A percentile compares a stretch with the other conserved stretches of the same genome.
Conservation (phyloP, 2,329 filamentous ascomycete species). For the Bipolaris victoriae region DNA sequence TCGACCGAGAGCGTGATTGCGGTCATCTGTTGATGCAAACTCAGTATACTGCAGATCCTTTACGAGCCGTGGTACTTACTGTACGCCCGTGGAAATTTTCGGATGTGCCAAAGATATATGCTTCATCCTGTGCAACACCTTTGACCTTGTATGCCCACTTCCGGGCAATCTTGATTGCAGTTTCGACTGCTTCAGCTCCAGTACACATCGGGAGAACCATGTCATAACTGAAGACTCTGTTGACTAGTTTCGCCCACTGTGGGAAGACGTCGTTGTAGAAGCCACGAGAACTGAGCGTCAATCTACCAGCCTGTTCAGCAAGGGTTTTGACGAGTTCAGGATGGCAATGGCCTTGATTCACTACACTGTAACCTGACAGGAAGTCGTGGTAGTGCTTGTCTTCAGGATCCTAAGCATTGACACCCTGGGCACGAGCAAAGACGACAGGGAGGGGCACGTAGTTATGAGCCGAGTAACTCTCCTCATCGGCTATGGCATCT, state of each 20-base stretch:
- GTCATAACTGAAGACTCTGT: conserved; percentile 87
- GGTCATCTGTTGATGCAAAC: conserved; percentile 67
- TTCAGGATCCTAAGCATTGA: conserved; percentile 94
- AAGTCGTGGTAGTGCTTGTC: conserved; percentile 92
- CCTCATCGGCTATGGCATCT: too few relatives aligned
- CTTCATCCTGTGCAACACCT: conserved; percentile 82
- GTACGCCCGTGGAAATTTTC: conserved; percentile 98
- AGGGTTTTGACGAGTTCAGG: conserved; percentile 92
- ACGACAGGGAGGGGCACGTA: too few relatives aligned
- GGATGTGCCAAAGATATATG: conserved; percentile 79
- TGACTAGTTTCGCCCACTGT: conserved; percentile 90
- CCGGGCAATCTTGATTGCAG: conserved; percentile 90
- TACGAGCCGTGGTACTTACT: conserved; percentile 59
- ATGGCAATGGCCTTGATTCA: conserved; percentile 98
- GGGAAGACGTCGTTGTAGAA: conserved; percentile 99
- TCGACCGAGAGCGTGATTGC: conserved; percentile 97
- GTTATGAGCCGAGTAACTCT: too few relatives aligned
- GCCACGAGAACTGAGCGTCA: conserved; percentile 90
- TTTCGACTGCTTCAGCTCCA: conserved; percentile 94
- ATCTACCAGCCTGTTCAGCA: conserved; percentile 82
- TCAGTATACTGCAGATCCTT: too few relatives aligned
- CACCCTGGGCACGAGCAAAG: too few relatives aligned
- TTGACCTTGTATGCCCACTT: conserved; percentile 99
- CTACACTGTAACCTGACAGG: conserved; percentile 94
- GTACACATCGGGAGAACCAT: conserved; percentile 99